Conservation (phyloP, 768 basidiomycete species). For the Sarcodon sp. region DNA sequence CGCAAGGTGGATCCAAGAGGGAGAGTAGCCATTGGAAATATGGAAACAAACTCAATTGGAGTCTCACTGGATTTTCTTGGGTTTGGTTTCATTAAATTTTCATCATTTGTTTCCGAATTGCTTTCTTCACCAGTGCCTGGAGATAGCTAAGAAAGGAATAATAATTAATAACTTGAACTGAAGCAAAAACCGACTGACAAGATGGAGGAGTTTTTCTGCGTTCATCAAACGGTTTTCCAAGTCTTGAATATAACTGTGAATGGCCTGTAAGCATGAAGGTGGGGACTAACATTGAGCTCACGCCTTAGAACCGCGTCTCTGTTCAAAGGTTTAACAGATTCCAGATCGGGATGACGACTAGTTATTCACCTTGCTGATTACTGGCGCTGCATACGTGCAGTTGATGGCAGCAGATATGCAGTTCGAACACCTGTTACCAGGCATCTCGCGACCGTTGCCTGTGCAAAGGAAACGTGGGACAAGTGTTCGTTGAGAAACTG, state of each 20-base stretch:
- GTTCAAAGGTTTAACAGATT: not conserved
- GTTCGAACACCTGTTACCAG: conserved; percentile 4
- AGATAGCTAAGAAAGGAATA: not conserved
- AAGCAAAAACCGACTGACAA: conserved; percentile 1
- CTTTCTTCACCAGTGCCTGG: conserved; percentile 2
- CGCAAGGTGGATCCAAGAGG: not conserved
- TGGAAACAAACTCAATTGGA: not conserved
- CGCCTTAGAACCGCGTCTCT: not conserved
- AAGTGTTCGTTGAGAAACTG: not conserved
- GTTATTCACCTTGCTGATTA: conserved; percentile 1
- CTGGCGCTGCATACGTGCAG: conserved; percentile 5
- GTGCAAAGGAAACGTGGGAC: not conserved
- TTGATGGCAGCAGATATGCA: conserved; percentile 4
- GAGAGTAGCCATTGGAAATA: not conserved
- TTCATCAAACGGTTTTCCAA: conserved; percentile 10
- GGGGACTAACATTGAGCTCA: not conserved
- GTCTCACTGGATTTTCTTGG: not conserved
- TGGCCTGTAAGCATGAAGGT: not conserved
- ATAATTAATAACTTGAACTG: not conserved
- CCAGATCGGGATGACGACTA: not conserved
- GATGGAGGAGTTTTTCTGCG: conserved; percentile 10
- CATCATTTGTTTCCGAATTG: conserved; percentile 2
- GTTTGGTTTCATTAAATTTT: not conserved
- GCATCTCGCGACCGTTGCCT: conserved; percentile 8
- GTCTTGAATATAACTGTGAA: conserved; percentile 8